A percentile compares a stretch with the other conserved stretches of the same genome.
These are phyloP conservation scores for Lachnellula cervina DNA, from an alignment of 2,329 filamentous ascomycete species.

Conservation along the genomic window DNA sequence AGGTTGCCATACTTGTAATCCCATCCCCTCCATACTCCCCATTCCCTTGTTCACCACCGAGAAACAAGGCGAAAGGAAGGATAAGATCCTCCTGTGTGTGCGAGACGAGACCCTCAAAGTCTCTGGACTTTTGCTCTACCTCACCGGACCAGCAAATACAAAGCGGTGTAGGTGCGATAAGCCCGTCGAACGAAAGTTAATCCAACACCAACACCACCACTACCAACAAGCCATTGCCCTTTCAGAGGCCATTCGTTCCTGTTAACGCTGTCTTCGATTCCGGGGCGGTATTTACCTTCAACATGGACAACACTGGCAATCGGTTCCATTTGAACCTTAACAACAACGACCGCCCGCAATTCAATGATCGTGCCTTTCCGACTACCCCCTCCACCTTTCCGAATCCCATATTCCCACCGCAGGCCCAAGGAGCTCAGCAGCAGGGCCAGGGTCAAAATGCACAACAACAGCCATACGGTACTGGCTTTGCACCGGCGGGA, in stretches of 20 bases:
- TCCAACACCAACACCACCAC: not conserved
- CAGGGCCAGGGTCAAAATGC: slow-evolving; percentile 34
- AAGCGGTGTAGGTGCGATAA: not conserved
- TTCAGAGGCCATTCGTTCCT: not conserved
- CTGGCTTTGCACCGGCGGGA: slow-evolving; percentile 40
- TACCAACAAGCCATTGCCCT: no score
- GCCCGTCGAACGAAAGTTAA: not conserved
- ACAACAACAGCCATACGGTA: slow-evolving; percentile 40
- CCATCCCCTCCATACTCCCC: no score
- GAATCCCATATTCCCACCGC: slow-evolving; percentile 61
- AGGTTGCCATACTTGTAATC: no score
- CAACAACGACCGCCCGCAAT: slow-evolving; percentile 53
- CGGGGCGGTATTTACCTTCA: not conserved
- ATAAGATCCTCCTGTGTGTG: not conserved
- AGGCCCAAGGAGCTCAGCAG: slow-evolving; percentile 29
- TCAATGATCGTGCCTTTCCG: slow-evolving; percentile 70
- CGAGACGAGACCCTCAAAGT: not conserved
- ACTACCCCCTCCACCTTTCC: slow-evolving; percentile 95
- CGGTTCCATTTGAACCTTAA: slow-evolving; percentile 27
- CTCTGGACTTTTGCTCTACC: not conserved
- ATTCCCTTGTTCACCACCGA: no score
- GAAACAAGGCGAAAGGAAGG: no score
- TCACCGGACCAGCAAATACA: not conserved
- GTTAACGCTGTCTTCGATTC: not conserved
- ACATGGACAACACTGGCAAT: slow-evolving; percentile 28